phyloP scores from a whole-genome alignment of 2,329 filamentous ascomycete species.

The Mollisia scopiformis region DNA sequence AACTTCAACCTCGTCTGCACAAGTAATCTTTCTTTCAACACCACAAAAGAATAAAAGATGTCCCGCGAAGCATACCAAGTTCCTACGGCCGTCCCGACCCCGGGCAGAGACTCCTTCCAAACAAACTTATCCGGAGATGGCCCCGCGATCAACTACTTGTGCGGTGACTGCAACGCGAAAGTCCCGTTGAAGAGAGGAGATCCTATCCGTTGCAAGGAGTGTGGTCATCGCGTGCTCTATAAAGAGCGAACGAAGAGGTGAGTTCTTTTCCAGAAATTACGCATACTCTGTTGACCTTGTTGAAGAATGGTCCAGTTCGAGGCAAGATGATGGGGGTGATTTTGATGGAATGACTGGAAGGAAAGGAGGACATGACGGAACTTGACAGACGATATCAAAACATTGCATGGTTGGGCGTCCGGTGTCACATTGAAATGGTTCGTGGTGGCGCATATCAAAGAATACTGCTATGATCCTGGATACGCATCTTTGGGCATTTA shows the following conservation, averaged over 20 bases:
- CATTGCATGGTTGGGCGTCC: conserved; percentile 14
- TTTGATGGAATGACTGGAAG: not conserved
- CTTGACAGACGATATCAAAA: not conserved
- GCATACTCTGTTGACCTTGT: conserved; percentile 22
- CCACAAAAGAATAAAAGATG: conserved; percentile 42
- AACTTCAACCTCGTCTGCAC: not conserved
- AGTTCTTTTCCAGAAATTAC: conserved; percentile 35
- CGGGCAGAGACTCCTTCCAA: conserved; percentile 42
- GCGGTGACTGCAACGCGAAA: conserved; percentile 82
- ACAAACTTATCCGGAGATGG: conserved; percentile 43
- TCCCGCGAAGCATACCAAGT: conserved; percentile 80
- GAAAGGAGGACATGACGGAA: not conserved
- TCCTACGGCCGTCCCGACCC: conserved; percentile 52
- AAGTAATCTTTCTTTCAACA: not conserved
- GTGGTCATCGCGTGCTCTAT: conserved; percentile 93
- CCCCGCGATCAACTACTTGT: conserved; percentile 69
- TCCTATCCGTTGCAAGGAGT: conserved; percentile 86
- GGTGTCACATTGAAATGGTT: conserved; percentile 5
- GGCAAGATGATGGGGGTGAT: conserved; percentile 65
- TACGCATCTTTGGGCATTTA: not conserved
- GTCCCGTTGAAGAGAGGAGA: conserved; percentile 77
- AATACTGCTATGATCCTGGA: not conserved
- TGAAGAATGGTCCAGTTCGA: conserved; percentile 97
- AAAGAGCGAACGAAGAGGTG: conserved; percentile 98
- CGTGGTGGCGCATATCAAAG: not conserved